Evolutionary conservation across 2,329 filamentous ascomycete species (phyloP).

Genomic region (Albophoma yamanashiensis): DNA sequence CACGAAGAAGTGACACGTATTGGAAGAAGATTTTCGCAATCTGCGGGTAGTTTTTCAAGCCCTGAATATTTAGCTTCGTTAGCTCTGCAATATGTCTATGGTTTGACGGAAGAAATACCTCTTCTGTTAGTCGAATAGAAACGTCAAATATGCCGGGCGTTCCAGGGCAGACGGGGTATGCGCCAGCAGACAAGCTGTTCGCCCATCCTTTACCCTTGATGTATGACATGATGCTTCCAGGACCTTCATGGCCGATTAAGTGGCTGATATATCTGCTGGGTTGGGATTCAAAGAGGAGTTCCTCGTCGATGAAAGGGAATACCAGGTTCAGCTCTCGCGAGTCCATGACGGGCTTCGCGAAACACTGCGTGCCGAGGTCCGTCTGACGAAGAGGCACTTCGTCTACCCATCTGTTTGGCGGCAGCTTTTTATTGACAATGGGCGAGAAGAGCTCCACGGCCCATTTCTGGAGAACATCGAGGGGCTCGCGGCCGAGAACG

Average conservation of each 20-base stretch:
- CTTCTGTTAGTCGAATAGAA: constrained; percentile 70
- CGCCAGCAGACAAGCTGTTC: constrained; percentile 69
- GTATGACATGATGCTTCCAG: constrained; percentile 83
- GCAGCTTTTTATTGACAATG: constrained; percentile 71
- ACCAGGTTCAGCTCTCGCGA: constrained; percentile 66
- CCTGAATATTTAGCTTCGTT: constrained; percentile 20
- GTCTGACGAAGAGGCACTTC: constrained; percentile 38
- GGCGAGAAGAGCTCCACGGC: constrained; percentile 72
- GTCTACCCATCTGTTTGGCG: constrained; percentile 44
- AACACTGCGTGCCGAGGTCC: constrained; percentile 57
- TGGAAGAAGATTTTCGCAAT: constrained; percentile 79
- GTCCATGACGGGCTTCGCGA: constrained; percentile 88
- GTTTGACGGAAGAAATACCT: constrained; percentile 34
- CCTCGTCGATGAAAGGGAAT: constrained; percentile 81
- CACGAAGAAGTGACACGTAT: constrained; percentile 78
- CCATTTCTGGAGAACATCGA: constrained; percentile 79
- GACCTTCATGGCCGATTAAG: constrained; percentile 84
- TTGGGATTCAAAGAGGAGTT: constrained; percentile 66
- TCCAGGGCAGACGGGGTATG: constrained; percentile 67
- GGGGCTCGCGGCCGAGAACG: constrained; percentile 67
- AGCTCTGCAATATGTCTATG: background rate
- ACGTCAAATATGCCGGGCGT: constrained; percentile 68
- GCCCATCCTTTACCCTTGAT: constrained; percentile 87
- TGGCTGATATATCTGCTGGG: constrained; percentile 82
- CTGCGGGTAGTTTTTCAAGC: constrained; percentile 70